Evolutionary conservation across 345 rosid genomes (phyloP).

Genomic region (Litchi chinensis): DNA sequence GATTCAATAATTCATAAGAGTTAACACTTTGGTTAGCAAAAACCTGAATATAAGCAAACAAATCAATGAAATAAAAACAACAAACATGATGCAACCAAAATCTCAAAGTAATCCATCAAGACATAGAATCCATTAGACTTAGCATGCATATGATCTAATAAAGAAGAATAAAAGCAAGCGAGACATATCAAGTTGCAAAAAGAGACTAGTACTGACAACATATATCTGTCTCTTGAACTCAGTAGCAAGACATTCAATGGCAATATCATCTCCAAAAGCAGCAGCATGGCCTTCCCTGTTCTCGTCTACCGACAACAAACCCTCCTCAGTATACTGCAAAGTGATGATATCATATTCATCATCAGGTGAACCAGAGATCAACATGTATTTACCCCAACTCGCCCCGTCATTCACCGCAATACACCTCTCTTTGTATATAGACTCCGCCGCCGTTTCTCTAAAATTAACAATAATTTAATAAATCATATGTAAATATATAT

Average conservation of each 20-base stretch:
- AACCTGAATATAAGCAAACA: not conserved
- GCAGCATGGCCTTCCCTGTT: conserved; percentile 86
- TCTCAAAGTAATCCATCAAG: not conserved
- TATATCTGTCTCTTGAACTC: conserved; percentile 92
- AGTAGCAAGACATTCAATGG: conserved; percentile 93
- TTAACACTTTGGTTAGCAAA: not conserved
- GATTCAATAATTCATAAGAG: not conserved
- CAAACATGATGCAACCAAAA: not conserved
- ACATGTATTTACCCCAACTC: conserved; percentile 98
- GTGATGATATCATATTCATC: conserved; percentile 92
- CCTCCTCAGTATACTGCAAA: conserved; percentile 92
- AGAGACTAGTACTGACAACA: conserved; percentile 52
- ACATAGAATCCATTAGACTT: not conserved
- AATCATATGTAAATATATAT: too few species aligned
- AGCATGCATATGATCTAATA: not conserved
- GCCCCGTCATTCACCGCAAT: conserved; percentile 72
- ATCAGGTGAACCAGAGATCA: conserved; percentile 80
- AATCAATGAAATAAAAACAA: not conserved
- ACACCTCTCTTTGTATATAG: conserved; percentile 93
- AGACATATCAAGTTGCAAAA: not conserved
- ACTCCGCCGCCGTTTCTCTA: conserved; percentile 91
- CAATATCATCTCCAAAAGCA: conserved; percentile 98
- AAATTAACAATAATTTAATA: conserved; percentile 29
- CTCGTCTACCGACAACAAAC: conserved; percentile 87
- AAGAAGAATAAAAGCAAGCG: not conserved